Evolutionary conservation across 257 asterid genomes (phyloP).

Genomic region (Salvia hispanica): DNA sequence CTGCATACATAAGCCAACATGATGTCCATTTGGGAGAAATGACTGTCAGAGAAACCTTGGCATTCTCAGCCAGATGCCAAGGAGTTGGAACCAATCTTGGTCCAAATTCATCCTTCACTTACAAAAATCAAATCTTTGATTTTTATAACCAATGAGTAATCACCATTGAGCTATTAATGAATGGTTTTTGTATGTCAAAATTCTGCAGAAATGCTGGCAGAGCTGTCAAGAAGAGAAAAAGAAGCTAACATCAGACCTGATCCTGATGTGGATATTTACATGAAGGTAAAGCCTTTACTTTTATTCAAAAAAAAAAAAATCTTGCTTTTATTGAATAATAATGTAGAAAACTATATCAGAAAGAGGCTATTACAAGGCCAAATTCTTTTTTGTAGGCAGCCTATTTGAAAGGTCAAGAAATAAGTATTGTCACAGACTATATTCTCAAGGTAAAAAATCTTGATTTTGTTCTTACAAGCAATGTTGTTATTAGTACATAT

Average conservation of each 20-base stretch:
- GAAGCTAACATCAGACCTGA: constrained; percentile 62
- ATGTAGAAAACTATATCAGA: too few species aligned
- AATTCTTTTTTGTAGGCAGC: constrained; percentile 61
- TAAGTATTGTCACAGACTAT: constrained; percentile 59
- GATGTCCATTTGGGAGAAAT: constrained; percentile 68
- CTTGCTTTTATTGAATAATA: too few species aligned
- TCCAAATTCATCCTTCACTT: constrained; percentile 18
- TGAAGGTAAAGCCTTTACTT: constrained; percentile 50
- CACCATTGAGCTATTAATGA: too few species aligned
- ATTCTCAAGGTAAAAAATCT: constrained; percentile 50
- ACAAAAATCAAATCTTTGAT: too few species aligned
- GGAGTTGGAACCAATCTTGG: constrained; percentile 67
- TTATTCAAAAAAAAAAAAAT: constrained; percentile 29
- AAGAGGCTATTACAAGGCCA: too few species aligned
- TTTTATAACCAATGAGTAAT: too few species aligned
- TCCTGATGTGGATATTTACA: constrained; percentile 59
- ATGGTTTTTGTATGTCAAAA: not conserved
- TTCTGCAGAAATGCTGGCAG: constrained; percentile 58
- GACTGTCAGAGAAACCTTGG: constrained; percentile 67
- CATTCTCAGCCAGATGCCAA: constrained; percentile 72
- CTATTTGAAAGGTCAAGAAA: constrained; percentile 66
- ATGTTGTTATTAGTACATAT: not conserved
- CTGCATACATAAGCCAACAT: constrained; percentile 68
- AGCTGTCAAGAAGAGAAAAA: constrained; percentile 63
- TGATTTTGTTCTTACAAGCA: constrained; percentile 39